Conservation (phyloP, 2,329 filamentous ascomycete species). For the Stagonosporopsis rhizophila region DNA sequence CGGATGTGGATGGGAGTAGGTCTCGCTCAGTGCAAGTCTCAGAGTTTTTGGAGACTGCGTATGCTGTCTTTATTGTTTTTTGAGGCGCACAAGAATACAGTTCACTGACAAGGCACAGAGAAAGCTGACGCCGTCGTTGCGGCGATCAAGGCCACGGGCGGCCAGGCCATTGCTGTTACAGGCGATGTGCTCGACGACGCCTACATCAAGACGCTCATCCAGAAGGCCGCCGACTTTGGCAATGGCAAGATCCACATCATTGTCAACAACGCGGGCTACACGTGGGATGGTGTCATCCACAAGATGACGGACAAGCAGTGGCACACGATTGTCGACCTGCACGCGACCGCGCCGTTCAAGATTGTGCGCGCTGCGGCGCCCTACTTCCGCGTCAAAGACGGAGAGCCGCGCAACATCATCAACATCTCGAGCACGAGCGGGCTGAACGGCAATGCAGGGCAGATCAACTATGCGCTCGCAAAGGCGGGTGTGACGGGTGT, state of each 20-base stretch:
- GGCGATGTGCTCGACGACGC: conserved; percentile 77
- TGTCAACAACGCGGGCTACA: conserved; percentile 91
- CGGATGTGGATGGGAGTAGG: conserved; percentile 78
- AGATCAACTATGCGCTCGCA: conserved; percentile 85
- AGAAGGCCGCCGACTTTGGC: conserved; percentile 79
- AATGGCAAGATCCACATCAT: conserved; percentile 88
- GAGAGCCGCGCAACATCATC: conserved; percentile 78
- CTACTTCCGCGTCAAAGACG: conserved; percentile 87
- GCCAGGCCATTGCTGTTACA: conserved; percentile 73
- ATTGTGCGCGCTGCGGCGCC: conserved; percentile 79
- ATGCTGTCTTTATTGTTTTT: no score
- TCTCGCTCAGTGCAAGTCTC: background rate
- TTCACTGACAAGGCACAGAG: conserved; percentile 53
- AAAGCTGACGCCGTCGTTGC: conserved; percentile 74
- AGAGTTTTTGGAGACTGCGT: no score
- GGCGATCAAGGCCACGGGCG: conserved; percentile 71
- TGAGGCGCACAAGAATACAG: no score
- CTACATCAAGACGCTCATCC: conserved; percentile 76
- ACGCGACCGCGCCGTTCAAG: conserved; percentile 85
- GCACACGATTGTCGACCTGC: conserved; percentile 84
- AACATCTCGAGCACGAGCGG: conserved; percentile 86
- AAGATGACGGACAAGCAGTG: conserved; percentile 93
- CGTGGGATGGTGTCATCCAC: conserved; percentile 92
- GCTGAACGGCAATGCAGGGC: conserved; percentile 86
- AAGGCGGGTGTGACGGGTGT: conserved; percentile 85